These are phyloP conservation scores for Leccinum pallidistipes DNA, from an alignment of 1,284 basidiomycete genomes.

Conservation along the genomic window DNA sequence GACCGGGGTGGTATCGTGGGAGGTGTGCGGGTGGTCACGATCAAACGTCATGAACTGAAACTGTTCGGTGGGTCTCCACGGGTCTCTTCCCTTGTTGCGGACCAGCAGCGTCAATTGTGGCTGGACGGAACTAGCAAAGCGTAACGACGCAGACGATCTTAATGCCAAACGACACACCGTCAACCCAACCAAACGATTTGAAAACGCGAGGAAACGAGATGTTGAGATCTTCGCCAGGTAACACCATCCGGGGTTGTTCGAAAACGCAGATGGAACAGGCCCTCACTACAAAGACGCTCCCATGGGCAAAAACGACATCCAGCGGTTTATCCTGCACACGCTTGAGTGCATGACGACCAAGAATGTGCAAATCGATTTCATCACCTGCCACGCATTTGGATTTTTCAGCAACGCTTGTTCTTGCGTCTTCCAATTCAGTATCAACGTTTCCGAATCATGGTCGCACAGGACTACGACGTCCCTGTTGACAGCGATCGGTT, in stretches of 20 bases:
- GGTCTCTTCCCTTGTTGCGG: constrained; percentile 55
- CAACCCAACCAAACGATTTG: constrained; percentile 64
- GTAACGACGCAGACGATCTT: constrained; percentile 11
- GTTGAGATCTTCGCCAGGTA: constrained; percentile 11
- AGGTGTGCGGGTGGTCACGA: not conserved
- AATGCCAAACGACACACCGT: constrained; percentile 49
- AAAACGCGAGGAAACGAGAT: constrained; percentile 40
- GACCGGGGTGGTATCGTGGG: constrained; percentile 2
- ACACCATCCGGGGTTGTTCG: constrained; percentile 37
- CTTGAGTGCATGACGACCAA: constrained; percentile 17
- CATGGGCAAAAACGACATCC: constrained; percentile 49
- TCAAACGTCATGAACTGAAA: constrained; percentile 45
- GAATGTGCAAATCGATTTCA: constrained; percentile 5
- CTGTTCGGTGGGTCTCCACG: constrained; percentile 49
- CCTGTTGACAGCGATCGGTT: constrained; percentile 47
- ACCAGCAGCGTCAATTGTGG: constrained; percentile 50
- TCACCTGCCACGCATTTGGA: constrained; percentile 28
- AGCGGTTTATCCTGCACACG: constrained; percentile 43
- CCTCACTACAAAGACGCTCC: constrained; percentile 54
- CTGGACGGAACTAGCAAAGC: constrained; percentile 2
- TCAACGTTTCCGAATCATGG: constrained; percentile 45
- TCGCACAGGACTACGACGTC: constrained; percentile 54
- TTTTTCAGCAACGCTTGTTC: constrained; percentile 48
- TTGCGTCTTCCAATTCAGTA: constrained; percentile 53
- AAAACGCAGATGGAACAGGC: constrained; percentile 59